These are phyloP conservation scores for Fagopyrum tataricum DNA, from an alignment of 148 eudicot species.

Conservation along the genomic window DNA sequence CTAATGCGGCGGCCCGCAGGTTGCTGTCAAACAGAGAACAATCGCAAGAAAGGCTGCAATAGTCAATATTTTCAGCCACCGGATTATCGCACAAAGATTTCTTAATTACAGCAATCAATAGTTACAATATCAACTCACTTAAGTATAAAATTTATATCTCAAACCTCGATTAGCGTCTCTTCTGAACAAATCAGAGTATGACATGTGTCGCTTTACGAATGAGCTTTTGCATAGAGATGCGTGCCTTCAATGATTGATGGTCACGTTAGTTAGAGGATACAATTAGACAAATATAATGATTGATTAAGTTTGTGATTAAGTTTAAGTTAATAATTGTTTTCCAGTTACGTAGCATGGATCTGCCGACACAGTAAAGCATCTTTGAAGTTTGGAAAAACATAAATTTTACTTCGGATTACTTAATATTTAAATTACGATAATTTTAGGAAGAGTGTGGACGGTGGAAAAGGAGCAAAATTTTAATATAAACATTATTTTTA, in stretches of 20 bases:
- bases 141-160: neutral
- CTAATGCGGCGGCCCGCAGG: neutral
- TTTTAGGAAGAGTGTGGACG: slow-evolving; percentile 5
- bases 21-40: neutral
- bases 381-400: slow-evolving; percentile 5
- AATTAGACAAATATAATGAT: neutral
- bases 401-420: neutral
- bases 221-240: slow-evolving; percentile 19
- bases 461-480: neutral
- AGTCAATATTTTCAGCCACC: neutral
- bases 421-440: neutral
- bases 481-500: neutral
- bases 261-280: slow-evolving; percentile 28
- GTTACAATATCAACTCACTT: neutral
- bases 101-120: neutral
- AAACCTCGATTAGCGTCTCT: neutral
- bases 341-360: neutral
- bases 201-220: neutral
- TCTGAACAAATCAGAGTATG: neutral
- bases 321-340: neutral
- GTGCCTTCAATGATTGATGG: slow-evolving; percentile 38
- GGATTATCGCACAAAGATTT: neutral
- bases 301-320: neutral
- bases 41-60: neutral
- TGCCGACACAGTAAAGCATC: slow-evolving; percentile 2